These are phyloP conservation scores for Chlorella vulgaris DNA, from an alignment of 139 green algal genomes.

Conservation along the genomic window DNA sequence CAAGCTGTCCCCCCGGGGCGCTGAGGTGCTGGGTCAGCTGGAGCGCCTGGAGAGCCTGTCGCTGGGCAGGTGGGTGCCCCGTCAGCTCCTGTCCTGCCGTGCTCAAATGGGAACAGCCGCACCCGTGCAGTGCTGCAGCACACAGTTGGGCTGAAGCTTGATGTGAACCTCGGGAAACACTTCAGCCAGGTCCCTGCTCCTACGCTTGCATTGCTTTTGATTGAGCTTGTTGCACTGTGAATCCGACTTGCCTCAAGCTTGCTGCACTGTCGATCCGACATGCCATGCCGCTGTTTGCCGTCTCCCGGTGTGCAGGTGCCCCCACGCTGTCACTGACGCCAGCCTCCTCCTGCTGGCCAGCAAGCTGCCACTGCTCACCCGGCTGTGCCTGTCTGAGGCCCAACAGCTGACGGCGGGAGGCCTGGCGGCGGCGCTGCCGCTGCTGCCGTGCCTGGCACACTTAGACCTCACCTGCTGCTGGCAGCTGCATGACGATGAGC, in stretches of 20 bases:
- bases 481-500: slow-evolving; percentile 4
- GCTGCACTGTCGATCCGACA: too few relatives aligned
- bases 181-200: too few relatives aligned
- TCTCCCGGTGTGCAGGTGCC: not conserved
- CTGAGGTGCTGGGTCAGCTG: not conserved
- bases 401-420: not conserved
- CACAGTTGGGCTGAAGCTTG: too few relatives aligned
- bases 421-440: not conserved
- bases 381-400: slow-evolving; percentile 14
- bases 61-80: slow-evolving; percentile 3
- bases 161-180: too few relatives aligned
- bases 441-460: slow-evolving; percentile 6
- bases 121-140: not conserved
- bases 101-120: not conserved
- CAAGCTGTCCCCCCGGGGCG: not conserved
- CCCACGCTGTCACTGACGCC: not conserved
- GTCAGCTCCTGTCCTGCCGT: not conserved
- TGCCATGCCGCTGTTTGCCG: too few relatives aligned
- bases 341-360: not conserved
- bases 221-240: not conserved
- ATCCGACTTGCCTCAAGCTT: not conserved
- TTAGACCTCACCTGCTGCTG: slow-evolving; percentile 30
- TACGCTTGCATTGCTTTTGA: too few relatives aligned
- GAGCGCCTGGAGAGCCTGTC: slow-evolving; percentile 1
- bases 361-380: not conserved